Conservation (phyloP, 1,284 basidiomycete species). For the Fereydounia khargensis region DNA sequence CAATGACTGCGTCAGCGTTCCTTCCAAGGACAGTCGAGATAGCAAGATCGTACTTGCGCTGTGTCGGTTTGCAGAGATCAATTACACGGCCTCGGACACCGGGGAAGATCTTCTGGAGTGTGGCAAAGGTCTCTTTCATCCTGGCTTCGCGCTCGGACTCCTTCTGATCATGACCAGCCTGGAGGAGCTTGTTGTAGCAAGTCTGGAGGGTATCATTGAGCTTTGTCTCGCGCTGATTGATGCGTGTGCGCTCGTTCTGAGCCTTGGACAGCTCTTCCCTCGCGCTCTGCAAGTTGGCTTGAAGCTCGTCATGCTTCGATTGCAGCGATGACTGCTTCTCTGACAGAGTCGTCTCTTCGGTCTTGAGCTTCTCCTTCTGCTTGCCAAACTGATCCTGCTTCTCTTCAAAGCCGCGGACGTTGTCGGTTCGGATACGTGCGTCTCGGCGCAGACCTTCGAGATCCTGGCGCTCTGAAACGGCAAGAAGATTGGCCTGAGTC, state of each 20-base stretch:
- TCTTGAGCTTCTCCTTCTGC: conserved; percentile 66
- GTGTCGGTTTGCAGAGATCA: conserved; percentile 88
- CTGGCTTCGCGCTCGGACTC: conserved; percentile 80
- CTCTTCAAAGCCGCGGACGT: conserved; percentile 63
- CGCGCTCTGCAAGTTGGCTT: conserved; percentile 48
- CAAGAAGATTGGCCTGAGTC: conserved; percentile 69
- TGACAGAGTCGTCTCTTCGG: conserved; percentile 65
- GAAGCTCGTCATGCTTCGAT: conserved; percentile 12
- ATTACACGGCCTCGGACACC: conserved; percentile 72
- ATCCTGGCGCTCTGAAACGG: conserved; percentile 81
- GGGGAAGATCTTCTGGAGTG: conserved; percentile 66
- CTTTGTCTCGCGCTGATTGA: conserved; percentile 57
- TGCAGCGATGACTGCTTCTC: conserved; percentile 64
- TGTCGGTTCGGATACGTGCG: conserved; percentile 70
- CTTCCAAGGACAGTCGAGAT: conserved; percentile 93
- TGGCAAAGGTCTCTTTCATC: conserved; percentile 80
- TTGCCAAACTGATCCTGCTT: conserved; percentile 69
- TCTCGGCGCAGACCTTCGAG: conserved; percentile 80
- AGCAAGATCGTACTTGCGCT: conserved; percentile 86
- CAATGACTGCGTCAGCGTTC: conserved; percentile 92
- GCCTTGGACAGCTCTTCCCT: conserved; percentile 73
- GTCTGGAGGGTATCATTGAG: conserved; percentile 84
- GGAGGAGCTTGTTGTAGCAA: conserved; percentile 75
- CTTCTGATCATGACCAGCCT: conserved; percentile 45
- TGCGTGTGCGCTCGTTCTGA: conserved; percentile 71